These are phyloP conservation scores for Cladosporium sp. DNA, from an alignment of 2,329 filamentous ascomycete species.

Conservation along the genomic window DNA sequence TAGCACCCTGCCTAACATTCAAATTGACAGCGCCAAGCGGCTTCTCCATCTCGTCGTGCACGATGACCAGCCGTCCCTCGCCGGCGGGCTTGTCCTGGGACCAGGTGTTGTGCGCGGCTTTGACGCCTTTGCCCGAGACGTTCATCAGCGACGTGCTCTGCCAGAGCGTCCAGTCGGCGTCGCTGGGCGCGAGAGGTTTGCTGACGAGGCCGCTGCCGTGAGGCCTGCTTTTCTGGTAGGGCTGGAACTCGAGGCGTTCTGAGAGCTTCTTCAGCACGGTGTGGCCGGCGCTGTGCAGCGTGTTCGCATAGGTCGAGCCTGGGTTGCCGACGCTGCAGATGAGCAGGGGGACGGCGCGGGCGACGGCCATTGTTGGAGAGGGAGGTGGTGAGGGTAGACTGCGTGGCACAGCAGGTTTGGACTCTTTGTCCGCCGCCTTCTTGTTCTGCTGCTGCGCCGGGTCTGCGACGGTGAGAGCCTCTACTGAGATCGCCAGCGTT, in stretches of 20 bases:
- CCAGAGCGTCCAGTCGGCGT: slow-evolving; percentile 61
- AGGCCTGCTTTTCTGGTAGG: slow-evolving; percentile 42
- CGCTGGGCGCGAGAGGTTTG: slow-evolving; percentile 39
- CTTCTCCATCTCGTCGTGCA: slow-evolving; percentile 87
- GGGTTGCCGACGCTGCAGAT: slow-evolving; percentile 89
- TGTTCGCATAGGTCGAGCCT: slow-evolving; percentile 66
- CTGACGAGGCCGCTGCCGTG: slow-evolving; percentile 55
- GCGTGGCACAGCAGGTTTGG: slow-evolving; percentile 10
- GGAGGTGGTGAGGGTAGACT: slow-evolving; percentile 11
- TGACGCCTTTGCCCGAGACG: slow-evolving; percentile 70
- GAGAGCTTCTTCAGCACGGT: slow-evolving; percentile 66
- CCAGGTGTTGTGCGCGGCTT: slow-evolving; percentile 63
- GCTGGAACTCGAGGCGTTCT: slow-evolving; percentile 43
- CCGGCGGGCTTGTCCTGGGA: slow-evolving; percentile 36
- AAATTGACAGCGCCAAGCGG: slow-evolving; percentile 67
- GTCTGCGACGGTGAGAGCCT: background rate
- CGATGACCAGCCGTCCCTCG: slow-evolving; percentile 63
- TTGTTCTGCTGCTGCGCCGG: background rate
- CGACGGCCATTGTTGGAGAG: slow-evolving; percentile 28
- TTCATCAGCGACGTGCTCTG: slow-evolving; percentile 85
- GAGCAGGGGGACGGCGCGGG: slow-evolving; percentile 57
- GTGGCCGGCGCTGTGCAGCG: slow-evolving; percentile 86
- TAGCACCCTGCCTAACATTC: slow-evolving; percentile 53
- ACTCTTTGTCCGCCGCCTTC: background rate
- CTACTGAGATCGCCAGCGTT: background rate